A percentile compares a stretch with the other conserved stretches of the same genome.
Conservation (phyloP, 139 green algal species). For the Pleodorina starrii region DNA sequence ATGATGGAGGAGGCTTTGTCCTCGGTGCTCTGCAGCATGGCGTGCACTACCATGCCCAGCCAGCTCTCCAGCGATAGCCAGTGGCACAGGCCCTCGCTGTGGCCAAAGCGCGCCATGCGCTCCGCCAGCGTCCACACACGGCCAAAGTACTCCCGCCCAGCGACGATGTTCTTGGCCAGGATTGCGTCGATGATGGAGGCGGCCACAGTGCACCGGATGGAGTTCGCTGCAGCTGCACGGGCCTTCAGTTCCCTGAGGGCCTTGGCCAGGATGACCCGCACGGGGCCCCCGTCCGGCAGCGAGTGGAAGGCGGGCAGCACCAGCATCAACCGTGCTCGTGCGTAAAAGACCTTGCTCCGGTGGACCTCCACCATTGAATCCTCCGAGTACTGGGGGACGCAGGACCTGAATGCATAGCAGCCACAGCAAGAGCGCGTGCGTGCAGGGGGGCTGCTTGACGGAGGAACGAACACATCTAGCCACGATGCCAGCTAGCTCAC, state of each 20-base stretch:
- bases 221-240: background rate
- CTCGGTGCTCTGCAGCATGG: constrained; percentile 19
- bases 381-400: constrained; percentile 28
- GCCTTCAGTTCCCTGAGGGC: background rate
- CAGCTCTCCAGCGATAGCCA: constrained; percentile 30
- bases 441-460: too few relatives aligned
- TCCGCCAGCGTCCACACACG: constrained; percentile 45
- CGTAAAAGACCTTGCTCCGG: constrained; percentile 24
- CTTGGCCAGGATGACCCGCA: background rate
- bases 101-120: constrained; percentile 30
- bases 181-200: background rate
- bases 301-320: constrained; percentile 24
- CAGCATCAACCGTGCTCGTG: background rate
- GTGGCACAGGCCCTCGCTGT: constrained; percentile 1
- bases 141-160: constrained; percentile 41
- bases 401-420: too few relatives aligned
- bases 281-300: background rate
- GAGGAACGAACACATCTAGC: too few relatives aligned
- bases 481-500: too few relatives aligned
- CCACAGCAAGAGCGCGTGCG: too few relatives aligned
- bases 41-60: constrained; percentile 41
- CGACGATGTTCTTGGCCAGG: constrained; percentile 3
- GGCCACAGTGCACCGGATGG: background rate
- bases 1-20: background rate
- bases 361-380: constrained; percentile 29